Evolutionary conservation across 345 rosid species (phyloP).

Genomic region (Leavenworthia alabamica): DNA sequence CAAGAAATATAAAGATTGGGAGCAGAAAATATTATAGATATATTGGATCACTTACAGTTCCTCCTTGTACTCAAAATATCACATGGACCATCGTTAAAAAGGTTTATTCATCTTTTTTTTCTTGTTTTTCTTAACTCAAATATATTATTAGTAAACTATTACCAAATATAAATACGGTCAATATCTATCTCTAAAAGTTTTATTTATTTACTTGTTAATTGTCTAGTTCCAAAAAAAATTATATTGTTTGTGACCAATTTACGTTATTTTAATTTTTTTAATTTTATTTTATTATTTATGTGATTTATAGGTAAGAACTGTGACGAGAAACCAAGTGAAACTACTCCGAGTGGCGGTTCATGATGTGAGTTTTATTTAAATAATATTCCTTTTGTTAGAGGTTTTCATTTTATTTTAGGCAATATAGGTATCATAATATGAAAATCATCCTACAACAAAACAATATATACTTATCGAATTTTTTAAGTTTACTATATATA

Average conservation of each 20-base stretch:
- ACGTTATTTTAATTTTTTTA: background rate
- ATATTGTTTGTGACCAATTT: background rate
- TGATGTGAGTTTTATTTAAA: conserved; percentile 46
- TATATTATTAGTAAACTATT: background rate
- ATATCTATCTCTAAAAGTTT: background rate
- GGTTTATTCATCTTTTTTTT: conserved; percentile 26
- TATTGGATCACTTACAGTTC: conserved; percentile 76
- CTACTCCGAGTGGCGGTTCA: conserved; percentile 71
- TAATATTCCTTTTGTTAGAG: background rate
- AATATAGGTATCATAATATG: no score
- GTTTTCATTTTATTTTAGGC: no score
- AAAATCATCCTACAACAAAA: no score
- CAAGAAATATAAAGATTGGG: conserved; percentile 42
- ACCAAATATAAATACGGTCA: background rate
- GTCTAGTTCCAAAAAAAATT: background rate
- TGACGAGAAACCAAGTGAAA: conserved; percentile 45
- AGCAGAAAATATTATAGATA: conserved; percentile 70
- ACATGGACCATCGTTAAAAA: conserved; percentile 59
- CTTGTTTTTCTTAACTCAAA: background rate
- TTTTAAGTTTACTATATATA: background rate
- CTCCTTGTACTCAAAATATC: conserved; percentile 79
- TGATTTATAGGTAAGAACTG: conserved; percentile 54
- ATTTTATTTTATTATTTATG: background rate
- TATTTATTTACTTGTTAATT: background rate
- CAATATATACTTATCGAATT: background rate